Conservation (phyloP, 1,139 yeast species). For the Blastobotrys arbuscula region DNA sequence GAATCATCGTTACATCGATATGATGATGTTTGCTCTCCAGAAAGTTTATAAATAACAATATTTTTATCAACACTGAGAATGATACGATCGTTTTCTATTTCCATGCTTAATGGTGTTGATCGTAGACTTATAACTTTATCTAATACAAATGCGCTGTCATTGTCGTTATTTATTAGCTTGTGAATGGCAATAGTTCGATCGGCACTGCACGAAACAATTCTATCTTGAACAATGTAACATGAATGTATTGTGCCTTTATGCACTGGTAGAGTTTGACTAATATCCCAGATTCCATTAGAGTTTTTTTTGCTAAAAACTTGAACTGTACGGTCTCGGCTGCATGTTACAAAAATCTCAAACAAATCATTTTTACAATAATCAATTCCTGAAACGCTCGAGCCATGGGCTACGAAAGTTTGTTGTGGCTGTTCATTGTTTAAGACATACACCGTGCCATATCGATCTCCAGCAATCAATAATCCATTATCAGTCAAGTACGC, state of each 20-base stretch:
- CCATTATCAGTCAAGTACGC: conserved; percentile 13
- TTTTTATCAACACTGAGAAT: conserved; percentile 48
- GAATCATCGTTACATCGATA: conserved; percentile 39
- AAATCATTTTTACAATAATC: conserved; percentile 16
- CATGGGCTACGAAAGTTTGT: conserved; percentile 26
- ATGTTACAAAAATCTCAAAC: conserved; percentile 20
- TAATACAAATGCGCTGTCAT: conserved; percentile 28
- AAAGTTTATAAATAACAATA: conserved; percentile 39
- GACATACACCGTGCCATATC: conserved; percentile 20
- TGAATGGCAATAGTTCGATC: conserved; percentile 57
- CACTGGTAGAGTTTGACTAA: conserved; percentile 50
- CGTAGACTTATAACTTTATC: conserved; percentile 48
- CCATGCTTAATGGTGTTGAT: conserved; percentile 42
- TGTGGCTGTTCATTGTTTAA: conserved; percentile 3
- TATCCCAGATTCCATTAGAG: conserved; percentile 38
- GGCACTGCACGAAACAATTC: conserved; percentile 49
- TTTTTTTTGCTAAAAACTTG: conserved; percentile 41
- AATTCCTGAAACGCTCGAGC: conserved; percentile 26
- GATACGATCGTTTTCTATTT: conserved; percentile 35
- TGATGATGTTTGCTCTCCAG: conserved; percentile 37
- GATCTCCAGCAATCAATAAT: conserved; percentile 22
- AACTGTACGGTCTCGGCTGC: conserved; percentile 58
- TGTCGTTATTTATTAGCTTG: conserved; percentile 29
- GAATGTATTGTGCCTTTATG: conserved; percentile 53
- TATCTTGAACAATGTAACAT: conserved; percentile 30